Evolutionary conservation across 306 rosid species (phyloP).

Genomic region (Pterocarpus macrocarpus): DNA sequence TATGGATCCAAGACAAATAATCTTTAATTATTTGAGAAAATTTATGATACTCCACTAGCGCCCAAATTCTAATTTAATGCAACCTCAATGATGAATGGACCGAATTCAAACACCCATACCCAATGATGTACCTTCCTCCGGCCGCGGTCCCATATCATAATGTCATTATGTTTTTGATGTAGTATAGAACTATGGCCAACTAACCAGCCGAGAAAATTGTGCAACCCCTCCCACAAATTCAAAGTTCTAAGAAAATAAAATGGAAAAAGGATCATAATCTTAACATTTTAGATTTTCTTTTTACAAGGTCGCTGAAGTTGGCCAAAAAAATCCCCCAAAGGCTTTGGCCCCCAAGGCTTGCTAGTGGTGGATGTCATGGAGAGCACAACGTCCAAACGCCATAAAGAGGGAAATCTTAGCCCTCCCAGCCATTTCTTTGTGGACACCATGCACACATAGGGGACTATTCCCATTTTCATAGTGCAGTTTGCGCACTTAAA

Average conservation of each 20-base stretch:
- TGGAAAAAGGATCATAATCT: background rate
- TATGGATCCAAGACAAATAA: conserved; percentile 14
- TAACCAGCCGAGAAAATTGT: conserved; percentile 7
- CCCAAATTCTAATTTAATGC: conserved; percentile 37
- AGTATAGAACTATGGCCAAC: conserved; percentile 7
- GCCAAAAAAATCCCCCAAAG: conserved; percentile 3
- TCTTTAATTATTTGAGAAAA: conserved; percentile 5
- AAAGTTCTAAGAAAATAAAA: background rate
- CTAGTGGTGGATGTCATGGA: conserved; percentile 45
- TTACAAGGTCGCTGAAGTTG: conserved; percentile 21
- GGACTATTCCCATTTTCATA: conserved; percentile 27
- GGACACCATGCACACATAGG: conserved; percentile 41
- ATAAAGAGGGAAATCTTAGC: background rate
- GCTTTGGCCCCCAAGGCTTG: background rate
- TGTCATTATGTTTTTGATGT: conserved; percentile 5
- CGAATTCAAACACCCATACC: conserved; percentile 45
- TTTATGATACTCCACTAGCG: conserved; percentile 14
- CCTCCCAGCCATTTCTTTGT: conserved; percentile 43
- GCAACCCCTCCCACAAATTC: conserved; percentile 28
- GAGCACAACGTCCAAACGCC: conserved; percentile 25
- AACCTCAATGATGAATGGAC: conserved; percentile 46
- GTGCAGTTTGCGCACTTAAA: conserved; percentile 30
- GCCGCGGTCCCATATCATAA: conserved; percentile 50
- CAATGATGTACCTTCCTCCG: conserved; percentile 31
- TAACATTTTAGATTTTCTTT: conserved; percentile 1